Evolutionary conservation across 2,329 filamentous ascomycete species (phyloP).

Genomic region (Ambrosiella beaveri): DNA sequence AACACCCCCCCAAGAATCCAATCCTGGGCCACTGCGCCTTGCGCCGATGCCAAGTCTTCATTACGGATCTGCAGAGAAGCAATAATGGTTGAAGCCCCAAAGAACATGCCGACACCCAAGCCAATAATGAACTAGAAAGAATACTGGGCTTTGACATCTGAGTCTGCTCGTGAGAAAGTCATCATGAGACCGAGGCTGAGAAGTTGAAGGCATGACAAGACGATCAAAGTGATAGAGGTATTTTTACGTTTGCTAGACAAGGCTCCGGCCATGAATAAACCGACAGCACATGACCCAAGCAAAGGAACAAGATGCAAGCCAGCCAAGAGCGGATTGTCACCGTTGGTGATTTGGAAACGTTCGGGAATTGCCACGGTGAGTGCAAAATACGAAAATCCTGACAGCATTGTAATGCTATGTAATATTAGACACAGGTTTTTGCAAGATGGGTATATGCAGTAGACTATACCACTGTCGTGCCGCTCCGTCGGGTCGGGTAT

Average conservation of each 20-base stretch:
- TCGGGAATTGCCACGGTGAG: slow-evolving; percentile 43
- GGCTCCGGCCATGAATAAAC: slow-evolving; percentile 36
- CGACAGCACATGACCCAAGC: slow-evolving; percentile 37
- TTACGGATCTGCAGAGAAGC: slow-evolving; percentile 32
- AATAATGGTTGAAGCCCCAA: slow-evolving; percentile 40
- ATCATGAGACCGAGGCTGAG: slow-evolving; percentile 35
- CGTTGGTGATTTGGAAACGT: slow-evolving; percentile 41
- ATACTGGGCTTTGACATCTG: slow-evolving; percentile 28
- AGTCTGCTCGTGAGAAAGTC: slow-evolving; percentile 21
- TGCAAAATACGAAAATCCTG: slow-evolving; percentile 39
- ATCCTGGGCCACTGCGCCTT: slow-evolving; percentile 42
- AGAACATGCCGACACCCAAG: slow-evolving; percentile 40
- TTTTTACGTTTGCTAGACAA: slow-evolving; percentile 37
- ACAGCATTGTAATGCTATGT: slow-evolving; percentile 35
- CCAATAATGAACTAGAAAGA: slow-evolving; percentile 40
- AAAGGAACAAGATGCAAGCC: slow-evolving; percentile 42
- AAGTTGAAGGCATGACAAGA: slow-evolving; percentile 33
- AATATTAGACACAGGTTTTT: background rate
- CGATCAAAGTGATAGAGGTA: slow-evolving; percentile 33
- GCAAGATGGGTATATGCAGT: background rate
- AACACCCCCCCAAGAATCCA: slow-evolving; percentile 42
- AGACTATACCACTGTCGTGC: background rate
- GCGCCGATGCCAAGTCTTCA: slow-evolving; percentile 36
- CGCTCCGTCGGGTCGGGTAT: background rate
- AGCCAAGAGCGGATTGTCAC: slow-evolving; percentile 33